These are phyloP conservation scores for Lodderomyces jiufengensis DNA, from an alignment of 1,139 yeast genomes.

Conservation along the genomic window DNA sequence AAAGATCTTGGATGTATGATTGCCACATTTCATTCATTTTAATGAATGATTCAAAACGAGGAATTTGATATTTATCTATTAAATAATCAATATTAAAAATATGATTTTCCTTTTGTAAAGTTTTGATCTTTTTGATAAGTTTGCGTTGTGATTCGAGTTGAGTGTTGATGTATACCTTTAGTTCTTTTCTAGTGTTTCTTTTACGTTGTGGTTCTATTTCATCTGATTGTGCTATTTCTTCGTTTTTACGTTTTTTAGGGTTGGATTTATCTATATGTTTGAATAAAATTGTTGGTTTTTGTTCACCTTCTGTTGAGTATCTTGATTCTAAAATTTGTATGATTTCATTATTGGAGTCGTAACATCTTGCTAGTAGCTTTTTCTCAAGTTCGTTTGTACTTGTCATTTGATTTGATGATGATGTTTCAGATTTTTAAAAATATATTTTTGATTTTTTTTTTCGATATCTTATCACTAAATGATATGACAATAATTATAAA, in stretches of 20 bases:
- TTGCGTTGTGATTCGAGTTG: constrained; percentile 38
- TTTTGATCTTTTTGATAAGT: constrained; percentile 31
- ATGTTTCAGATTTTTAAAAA: constrained; percentile 1
- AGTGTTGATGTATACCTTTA: constrained; percentile 39
- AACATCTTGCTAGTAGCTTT: constrained; percentile 50
- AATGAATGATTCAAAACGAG: constrained; percentile 51
- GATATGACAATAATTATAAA: constrained; percentile 1
- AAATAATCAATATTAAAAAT: constrained; percentile 29
- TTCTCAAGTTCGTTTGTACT: constrained; percentile 39
- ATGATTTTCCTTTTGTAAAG: constrained; percentile 15
- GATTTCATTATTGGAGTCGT: constrained; percentile 38
- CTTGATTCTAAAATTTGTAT: constrained; percentile 51
- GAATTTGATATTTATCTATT: constrained; percentile 34
- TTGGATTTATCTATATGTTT: constrained; percentile 8
- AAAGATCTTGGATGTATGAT: constrained; percentile 52
- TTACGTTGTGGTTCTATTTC: constrained; percentile 17
- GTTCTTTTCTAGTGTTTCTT: constrained; percentile 39
- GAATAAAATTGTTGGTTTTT: constrained; percentile 54
- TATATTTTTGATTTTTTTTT: constrained; percentile 2
- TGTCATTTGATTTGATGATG: constrained; percentile 4
- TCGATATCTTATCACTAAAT: background rate
- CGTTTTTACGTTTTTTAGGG: constrained; percentile 14
- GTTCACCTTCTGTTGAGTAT: constrained; percentile 55
- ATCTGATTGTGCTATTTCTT: constrained; percentile 1
- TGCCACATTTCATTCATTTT: constrained; percentile 61